These are phyloP conservation scores for Teratosphaeria epicoccoides DNA, from an alignment of 2,329 filamentous ascomycete genomes.

Conservation along the genomic window DNA sequence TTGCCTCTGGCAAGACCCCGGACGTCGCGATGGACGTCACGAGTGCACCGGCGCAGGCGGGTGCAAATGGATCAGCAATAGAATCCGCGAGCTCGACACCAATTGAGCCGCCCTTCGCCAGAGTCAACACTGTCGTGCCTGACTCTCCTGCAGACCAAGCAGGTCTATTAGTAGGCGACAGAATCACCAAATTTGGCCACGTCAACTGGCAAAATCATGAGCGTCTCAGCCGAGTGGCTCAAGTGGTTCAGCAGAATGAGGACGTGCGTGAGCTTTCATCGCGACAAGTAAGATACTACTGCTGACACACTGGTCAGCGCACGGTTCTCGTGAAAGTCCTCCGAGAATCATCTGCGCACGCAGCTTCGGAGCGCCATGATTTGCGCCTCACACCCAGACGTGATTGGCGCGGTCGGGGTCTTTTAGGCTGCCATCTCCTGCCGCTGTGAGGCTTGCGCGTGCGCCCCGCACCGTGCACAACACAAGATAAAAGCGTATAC, in stretches of 20 bases:
- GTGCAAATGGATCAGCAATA: background rate
- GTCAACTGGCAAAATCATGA: slow-evolving; percentile 81
- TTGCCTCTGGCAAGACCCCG: slow-evolving; percentile 43
- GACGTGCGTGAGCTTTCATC: slow-evolving; percentile 52
- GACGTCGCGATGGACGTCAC: slow-evolving; percentile 4
- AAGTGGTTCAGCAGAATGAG: slow-evolving; percentile 81
- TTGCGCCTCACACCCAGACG: slow-evolving; percentile 64
- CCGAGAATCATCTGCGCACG: slow-evolving; percentile 54
- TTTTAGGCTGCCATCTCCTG: slow-evolving; percentile 83
- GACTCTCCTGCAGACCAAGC: slow-evolving; percentile 74
- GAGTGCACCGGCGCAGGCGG: background rate
- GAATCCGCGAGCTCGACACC: slow-evolving; percentile 11
- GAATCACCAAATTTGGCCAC: slow-evolving; percentile 73
- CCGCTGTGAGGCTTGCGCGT: slow-evolving; percentile 53
- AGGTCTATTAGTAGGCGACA: slow-evolving; percentile 69
- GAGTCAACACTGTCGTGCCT: slow-evolving; percentile 70
- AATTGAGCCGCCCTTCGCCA: slow-evolving; percentile 64
- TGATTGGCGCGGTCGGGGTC: slow-evolving; percentile 81
- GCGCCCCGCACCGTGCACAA: too few relatives aligned
- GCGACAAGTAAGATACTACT: background rate
- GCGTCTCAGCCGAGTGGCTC: slow-evolving; percentile 71
- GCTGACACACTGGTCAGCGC: slow-evolving; percentile 39
- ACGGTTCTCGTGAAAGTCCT: slow-evolving; percentile 55
- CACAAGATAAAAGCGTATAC: too few relatives aligned
- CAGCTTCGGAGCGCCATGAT: slow-evolving; percentile 48